Base-by-base conservation (phyloP, 768 basidiomycete species). In the Russula emetica region DNA sequence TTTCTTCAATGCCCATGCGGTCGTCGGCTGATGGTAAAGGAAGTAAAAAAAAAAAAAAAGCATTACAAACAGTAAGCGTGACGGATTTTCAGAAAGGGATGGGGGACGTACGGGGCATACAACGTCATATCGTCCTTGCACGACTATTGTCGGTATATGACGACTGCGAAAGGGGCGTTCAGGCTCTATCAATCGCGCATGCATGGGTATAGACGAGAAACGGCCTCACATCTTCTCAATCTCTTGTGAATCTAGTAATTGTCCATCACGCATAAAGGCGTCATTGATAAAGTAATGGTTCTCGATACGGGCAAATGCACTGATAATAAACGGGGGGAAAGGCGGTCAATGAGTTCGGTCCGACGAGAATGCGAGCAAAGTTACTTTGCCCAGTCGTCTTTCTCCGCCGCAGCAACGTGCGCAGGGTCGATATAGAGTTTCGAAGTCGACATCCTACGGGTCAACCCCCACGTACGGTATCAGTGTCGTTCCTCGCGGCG, bases 241-340 rank as follows among this genome's bases (percentile, higher is more conserved):
- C 67, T 85, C 83, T 75, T 92, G 90, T 66, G 80, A 79, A 67
- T 93, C 90, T 49, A 97, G 78, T 20, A 97, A 79, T 72, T 95
- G 92, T 0, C 94, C 92, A 10, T 94, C 89, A 24, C 90, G 79
- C 85, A 94, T 86, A 74, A 92, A 96, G 3, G 90, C 87, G 85
- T 92, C 81, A 69, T 94, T 91, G 57, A 94, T 77, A 70, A 95
- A 95, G 74, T 90, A 96, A 70, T 95, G 92, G 70, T 93, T 93
- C 76, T 94, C 93, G 52, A 95, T 93, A 42, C 85, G 78, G 22
- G 92, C 90, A 73, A 94, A 94, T 0, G 92, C 87, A 61, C 91
- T 94, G 58, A 30, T 34, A 54, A 22, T 4, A 32, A 44, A 5
- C n/a, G 9, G 2, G 16, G 20, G 18, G 3, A 7, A 32, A 32